Evolutionary conservation across 2,329 filamentous ascomycete species (phyloP).

Genomic region (Esteya vermicola): DNA sequence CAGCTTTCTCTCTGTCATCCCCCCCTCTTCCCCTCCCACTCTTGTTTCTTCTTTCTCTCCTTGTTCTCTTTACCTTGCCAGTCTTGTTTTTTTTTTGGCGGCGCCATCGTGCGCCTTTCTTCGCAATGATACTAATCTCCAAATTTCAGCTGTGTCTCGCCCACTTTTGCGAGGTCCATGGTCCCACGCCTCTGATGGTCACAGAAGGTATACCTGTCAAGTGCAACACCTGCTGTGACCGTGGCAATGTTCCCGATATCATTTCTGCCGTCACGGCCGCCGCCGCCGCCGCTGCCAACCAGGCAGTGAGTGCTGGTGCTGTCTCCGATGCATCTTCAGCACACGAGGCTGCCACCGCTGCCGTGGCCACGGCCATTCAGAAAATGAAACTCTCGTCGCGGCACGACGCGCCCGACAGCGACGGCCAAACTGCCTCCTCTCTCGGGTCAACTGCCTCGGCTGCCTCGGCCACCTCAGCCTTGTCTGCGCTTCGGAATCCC

Average conservation of each 20-base stretch:
- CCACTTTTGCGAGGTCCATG: constrained; percentile 58
- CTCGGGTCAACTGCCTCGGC: no score
- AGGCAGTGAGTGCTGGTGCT: not conserved
- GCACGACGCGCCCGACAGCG: no score
- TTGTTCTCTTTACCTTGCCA: not conserved
- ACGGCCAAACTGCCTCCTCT: no score
- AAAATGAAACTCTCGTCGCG: constrained; percentile 30
- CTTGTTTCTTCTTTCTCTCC: not conserved
- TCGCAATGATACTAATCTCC: constrained; percentile 25
- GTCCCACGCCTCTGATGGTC: constrained; percentile 55
- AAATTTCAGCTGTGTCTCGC: constrained; percentile 50
- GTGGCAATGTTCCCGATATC: constrained; percentile 17
- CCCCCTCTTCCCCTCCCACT: not conserved
- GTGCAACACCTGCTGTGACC: constrained; percentile 44
- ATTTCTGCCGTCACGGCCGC: constrained; percentile 20
- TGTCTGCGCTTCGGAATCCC: not conserved
- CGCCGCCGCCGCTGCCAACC: constrained; percentile 16
- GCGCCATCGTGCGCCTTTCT: no score
- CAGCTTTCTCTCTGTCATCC: not conserved
- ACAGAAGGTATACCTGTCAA: constrained; percentile 50
- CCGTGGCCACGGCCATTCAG: constrained; percentile 31
- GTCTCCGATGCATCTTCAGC: constrained; percentile 11
- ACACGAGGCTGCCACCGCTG: constrained; percentile 17
- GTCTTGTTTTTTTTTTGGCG: not conserved
- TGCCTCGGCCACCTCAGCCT: not conserved